Percentiles rank a stretch among this genome's conserved stretches.
These are phyloP conservation scores for Pterocarpus macrocarpus DNA, from an alignment of 306 rosid species.

Conservation along the genomic window DNA sequence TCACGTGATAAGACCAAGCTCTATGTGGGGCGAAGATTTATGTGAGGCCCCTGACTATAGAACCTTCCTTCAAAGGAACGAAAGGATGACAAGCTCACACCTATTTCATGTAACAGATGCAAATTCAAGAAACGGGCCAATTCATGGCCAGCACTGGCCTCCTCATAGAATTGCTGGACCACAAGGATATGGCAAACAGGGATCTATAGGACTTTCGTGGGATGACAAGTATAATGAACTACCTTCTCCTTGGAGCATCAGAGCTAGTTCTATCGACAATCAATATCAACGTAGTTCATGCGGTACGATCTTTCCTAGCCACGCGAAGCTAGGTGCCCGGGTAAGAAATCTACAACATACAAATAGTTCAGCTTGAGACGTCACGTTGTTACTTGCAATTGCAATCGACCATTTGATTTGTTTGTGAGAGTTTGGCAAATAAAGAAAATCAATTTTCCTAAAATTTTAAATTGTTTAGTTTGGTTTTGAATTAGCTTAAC, in stretches of 20 bases:
- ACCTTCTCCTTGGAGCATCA: slow-evolving; percentile 45
- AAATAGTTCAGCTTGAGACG: too few species aligned
- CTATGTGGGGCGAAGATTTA: slow-evolving; percentile 39
- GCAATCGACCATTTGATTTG: neutral
- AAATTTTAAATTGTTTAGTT: neutral
- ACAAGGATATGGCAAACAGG: slow-evolving; percentile 29
- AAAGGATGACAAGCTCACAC: slow-evolving; percentile 30
- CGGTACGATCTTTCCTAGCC: slow-evolving; percentile 35
- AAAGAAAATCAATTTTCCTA: too few species aligned
- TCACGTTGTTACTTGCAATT: too few species aligned
- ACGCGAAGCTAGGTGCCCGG: slow-evolving; percentile 43
- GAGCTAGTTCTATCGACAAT: slow-evolving; percentile 19
- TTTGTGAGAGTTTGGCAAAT: neutral
- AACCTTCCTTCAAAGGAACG: too few species aligned
- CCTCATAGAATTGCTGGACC: slow-evolving; percentile 33
- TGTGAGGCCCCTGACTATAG: neutral
- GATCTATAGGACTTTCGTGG: slow-evolving; percentile 36
- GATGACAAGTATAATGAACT: slow-evolving; percentile 34
- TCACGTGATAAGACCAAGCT: slow-evolving; percentile 48
- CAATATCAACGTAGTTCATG: slow-evolving; percentile 43
- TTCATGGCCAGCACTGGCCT: slow-evolving; percentile 46
- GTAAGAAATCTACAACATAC: slow-evolving; percentile 18
- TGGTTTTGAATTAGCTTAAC: neutral
- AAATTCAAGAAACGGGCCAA: slow-evolving; percentile 41
- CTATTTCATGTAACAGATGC: slow-evolving; percentile 41